These are phyloP conservation scores for Pouteria campechiana DNA, from an alignment of 179 eudicot species.

Conservation along the genomic window DNA sequence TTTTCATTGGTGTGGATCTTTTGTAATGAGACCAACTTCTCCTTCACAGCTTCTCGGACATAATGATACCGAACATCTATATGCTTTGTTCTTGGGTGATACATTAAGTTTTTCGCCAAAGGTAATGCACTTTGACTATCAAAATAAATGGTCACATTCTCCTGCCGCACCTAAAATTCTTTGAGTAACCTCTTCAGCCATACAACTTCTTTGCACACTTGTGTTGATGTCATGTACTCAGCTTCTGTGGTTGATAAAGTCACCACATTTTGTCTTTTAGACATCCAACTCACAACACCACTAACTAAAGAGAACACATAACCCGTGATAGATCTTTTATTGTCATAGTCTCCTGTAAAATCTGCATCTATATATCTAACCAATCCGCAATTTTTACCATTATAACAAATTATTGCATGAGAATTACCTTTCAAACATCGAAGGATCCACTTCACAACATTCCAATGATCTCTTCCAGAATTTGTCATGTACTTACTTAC, in stretches of 20 bases:
- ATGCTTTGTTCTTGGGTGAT: background rate
- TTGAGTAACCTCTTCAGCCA: background rate
- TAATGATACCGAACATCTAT: background rate
- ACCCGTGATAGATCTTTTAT: background rate
- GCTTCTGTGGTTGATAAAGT: background rate
- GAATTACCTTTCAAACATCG: too few species aligned
- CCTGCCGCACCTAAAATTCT: background rate
- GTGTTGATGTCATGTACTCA: background rate
- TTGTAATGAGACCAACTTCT: too few species aligned
- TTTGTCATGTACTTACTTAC: constrained; percentile 3
- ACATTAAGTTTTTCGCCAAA: background rate
- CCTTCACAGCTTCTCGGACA: too few species aligned
- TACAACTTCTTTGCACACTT: background rate
- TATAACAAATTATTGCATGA: too few species aligned
- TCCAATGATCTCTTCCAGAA: constrained; percentile 1
- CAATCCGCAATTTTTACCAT: too few species aligned
- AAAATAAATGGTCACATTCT: background rate
- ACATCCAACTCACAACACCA: too few species aligned
- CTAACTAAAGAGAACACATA: too few species aligned
- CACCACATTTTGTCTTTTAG: background rate
- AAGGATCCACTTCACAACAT: constrained; percentile 4
- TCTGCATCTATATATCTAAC: too few species aligned
- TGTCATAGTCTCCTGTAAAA: background rate
- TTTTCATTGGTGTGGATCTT: too few species aligned
- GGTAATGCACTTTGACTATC: background rate